Evolutionary conservation across 1,284 basidiomycete species (phyloP).

Genomic region (Cryptococcus sp.): DNA sequence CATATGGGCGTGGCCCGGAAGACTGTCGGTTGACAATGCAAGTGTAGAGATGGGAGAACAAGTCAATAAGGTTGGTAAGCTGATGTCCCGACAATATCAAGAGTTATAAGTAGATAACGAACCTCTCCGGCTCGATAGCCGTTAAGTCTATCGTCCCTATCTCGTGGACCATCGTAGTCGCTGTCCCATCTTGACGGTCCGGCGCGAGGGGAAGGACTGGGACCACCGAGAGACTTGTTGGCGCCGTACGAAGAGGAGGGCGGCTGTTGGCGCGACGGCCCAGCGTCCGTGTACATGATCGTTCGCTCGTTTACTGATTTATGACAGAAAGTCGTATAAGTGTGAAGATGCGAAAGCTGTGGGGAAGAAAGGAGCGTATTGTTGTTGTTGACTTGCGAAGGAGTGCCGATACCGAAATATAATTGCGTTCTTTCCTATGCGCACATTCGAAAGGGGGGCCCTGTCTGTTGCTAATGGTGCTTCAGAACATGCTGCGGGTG

Average conservation of each 20-base stretch:
- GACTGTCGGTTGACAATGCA: not conserved
- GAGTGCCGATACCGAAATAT: too few species aligned
- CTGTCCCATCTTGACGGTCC: conserved; percentile 2
- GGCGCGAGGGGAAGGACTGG: not conserved
- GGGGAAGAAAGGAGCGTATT: too few species aligned
- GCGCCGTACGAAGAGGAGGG: conserved; percentile 7
- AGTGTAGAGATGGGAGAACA: not conserved
- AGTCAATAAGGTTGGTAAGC: not conserved
- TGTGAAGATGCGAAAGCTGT: too few species aligned
- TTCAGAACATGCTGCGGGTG: too few species aligned
- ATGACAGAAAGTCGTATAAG: too few species aligned
- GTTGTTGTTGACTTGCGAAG: too few species aligned
- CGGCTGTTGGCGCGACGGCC: conserved; percentile 18
- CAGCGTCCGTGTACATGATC: conserved; percentile 27
- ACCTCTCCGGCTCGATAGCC: conserved; percentile 13
- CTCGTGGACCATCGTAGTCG: not conserved
- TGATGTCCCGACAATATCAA: not conserved
- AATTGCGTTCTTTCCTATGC: too few species aligned
- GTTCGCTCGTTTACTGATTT: too few species aligned
- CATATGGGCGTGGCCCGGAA: conserved; percentile 11
- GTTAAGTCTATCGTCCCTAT: conserved; percentile 13
- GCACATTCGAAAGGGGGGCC: too few species aligned
- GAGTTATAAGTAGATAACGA: conserved; percentile 4
- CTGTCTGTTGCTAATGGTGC: too few species aligned
- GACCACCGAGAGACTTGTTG: conserved; percentile 2